phyloP scores from a whole-genome alignment of 2,329 filamentous ascomycete species.

The Aspergillus pseudotamarii region DNA sequence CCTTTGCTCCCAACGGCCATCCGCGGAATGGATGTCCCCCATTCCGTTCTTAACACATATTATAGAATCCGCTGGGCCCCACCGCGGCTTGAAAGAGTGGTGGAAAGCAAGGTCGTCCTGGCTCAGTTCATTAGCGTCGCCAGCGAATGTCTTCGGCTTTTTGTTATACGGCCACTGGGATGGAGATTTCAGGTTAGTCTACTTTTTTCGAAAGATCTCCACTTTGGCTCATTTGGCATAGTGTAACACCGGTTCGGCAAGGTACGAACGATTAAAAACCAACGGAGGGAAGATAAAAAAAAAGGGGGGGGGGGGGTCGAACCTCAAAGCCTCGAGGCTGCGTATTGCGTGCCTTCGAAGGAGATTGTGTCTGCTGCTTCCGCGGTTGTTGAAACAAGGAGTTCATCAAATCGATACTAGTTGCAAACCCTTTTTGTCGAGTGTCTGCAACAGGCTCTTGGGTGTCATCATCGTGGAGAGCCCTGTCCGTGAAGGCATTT shows the following conservation, averaged over 20 bases:
- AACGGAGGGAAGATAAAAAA: constrained; percentile 48
- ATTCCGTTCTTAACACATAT: constrained; percentile 60
- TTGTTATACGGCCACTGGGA: constrained; percentile 85
- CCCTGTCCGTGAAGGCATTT: constrained; percentile 57
- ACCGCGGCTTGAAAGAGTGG: constrained; percentile 74
- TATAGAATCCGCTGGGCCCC: constrained; percentile 74
- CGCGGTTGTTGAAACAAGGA: constrained; percentile 77
- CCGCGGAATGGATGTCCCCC: constrained; percentile 21
- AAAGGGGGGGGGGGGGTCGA: constrained; percentile 62
- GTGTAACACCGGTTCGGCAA: neutral
- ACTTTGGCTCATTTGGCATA: neutral
- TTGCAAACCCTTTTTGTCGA: constrained; percentile 69
- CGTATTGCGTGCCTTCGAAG: constrained; percentile 57
- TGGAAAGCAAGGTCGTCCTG: constrained; percentile 69
- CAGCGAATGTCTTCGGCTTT: constrained; percentile 68
- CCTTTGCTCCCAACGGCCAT: constrained; percentile 54
- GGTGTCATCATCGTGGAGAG: constrained; percentile 39
- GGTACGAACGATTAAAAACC: constrained; percentile 20
- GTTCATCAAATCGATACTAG: constrained; percentile 94
- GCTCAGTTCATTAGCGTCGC: constrained; percentile 64
- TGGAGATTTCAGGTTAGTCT: constrained; percentile 9
- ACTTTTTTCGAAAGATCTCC: neutral
- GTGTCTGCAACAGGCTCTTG: constrained; percentile 21
- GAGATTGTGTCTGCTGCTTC: constrained; percentile 48
- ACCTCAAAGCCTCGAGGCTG: constrained; percentile 80